A percentile compares a stretch with the other conserved stretches of the same genome.
These are phyloP conservation scores for Trypanosomatidae sp. DNA, from an alignment of 208 protist species.

Conservation along the genomic window DNA sequence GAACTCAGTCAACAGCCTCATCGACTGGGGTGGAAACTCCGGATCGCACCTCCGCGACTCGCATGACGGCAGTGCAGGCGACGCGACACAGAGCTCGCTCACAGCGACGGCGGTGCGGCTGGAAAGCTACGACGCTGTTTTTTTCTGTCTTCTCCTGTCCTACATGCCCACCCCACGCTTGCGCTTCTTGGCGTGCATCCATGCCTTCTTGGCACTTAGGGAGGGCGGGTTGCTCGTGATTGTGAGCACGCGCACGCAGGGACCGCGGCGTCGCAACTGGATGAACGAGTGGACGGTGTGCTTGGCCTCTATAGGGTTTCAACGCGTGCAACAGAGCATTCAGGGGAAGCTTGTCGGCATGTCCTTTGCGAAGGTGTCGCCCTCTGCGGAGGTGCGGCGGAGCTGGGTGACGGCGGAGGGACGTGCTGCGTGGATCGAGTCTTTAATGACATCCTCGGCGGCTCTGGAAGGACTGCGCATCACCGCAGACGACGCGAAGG, in stretches of 20 bases:
- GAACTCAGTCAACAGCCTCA: not conserved
- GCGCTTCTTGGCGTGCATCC: slow-evolving; percentile 73
- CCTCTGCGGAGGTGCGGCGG: slow-evolving; percentile 14
- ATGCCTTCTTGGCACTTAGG: slow-evolving; percentile 74
- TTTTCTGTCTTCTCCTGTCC: slow-evolving; percentile 86
- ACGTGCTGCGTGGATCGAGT: slow-evolving; percentile 35
- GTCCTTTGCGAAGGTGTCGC: slow-evolving; percentile 50
- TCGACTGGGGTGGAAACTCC: not conserved
- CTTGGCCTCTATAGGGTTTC: slow-evolving; percentile 68
- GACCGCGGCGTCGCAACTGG: slow-evolving; percentile 55
- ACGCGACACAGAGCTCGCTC: not conserved
- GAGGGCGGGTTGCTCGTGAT: slow-evolving; percentile 77
- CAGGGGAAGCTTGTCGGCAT: slow-evolving; percentile 73
- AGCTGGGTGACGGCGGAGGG: slow-evolving; percentile 21
- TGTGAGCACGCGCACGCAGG: slow-evolving; percentile 85
- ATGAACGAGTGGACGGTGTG: slow-evolving; percentile 63
- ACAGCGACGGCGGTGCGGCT: slow-evolving; percentile 16
- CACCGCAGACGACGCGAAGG: slow-evolving; percentile 42
- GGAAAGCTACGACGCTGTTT: slow-evolving; percentile 63
- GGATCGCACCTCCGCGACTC: not conserved
- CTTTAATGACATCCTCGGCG: slow-evolving; percentile 36
- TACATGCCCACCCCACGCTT: slow-evolving; percentile 79
- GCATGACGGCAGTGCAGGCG: not conserved
- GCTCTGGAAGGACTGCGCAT: slow-evolving; percentile 51
- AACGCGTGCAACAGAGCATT: slow-evolving; percentile 61